Conservation (phyloP, 2,329 filamentous ascomycete species). For the Stenocarpella maydis region DNA sequence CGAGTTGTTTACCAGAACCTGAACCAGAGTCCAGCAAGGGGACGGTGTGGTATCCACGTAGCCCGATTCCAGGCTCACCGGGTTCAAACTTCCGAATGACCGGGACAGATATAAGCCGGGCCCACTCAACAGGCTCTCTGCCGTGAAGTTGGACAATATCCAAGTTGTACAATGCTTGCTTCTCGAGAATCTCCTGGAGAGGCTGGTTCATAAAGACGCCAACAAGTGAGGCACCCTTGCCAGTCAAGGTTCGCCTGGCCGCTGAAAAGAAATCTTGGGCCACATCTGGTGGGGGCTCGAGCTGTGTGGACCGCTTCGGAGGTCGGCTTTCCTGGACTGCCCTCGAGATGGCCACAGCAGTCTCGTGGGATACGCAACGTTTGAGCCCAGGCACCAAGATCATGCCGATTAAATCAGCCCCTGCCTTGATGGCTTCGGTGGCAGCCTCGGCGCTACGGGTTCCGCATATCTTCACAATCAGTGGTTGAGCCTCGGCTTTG, state of each 20-base stretch:
- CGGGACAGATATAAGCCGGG: constrained; percentile 85
- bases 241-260: constrained; percentile 49
- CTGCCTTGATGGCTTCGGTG: constrained; percentile 79
- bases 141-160: constrained; percentile 96
- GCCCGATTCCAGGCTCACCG: constrained; percentile 73
- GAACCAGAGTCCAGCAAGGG: constrained; percentile 87
- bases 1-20: constrained; percentile 82
- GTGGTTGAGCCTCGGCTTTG: constrained; percentile 49
- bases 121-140: constrained; percentile 91
- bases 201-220: constrained; percentile 96
- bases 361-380: constrained; percentile 80
- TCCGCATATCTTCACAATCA: constrained; percentile 94
- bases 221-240: constrained; percentile 77
- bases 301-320: constrained; percentile 7
- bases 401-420: constrained; percentile 92
- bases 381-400: constrained; percentile 85
- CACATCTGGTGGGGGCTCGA: constrained; percentile 41
- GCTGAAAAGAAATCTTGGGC: constrained; percentile 73
- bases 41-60: constrained; percentile 82
- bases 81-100: constrained; percentile 89
- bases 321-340: constrained; percentile 66
- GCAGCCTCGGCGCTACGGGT: constrained; percentile 86
- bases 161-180: constrained; percentile 78
- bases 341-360: constrained; percentile 81
- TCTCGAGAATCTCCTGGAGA: constrained; percentile 79